Base-by-base conservation (phyloP, 2,329 filamentous ascomycete species). In the Diaporthe aspalathi region DNA sequence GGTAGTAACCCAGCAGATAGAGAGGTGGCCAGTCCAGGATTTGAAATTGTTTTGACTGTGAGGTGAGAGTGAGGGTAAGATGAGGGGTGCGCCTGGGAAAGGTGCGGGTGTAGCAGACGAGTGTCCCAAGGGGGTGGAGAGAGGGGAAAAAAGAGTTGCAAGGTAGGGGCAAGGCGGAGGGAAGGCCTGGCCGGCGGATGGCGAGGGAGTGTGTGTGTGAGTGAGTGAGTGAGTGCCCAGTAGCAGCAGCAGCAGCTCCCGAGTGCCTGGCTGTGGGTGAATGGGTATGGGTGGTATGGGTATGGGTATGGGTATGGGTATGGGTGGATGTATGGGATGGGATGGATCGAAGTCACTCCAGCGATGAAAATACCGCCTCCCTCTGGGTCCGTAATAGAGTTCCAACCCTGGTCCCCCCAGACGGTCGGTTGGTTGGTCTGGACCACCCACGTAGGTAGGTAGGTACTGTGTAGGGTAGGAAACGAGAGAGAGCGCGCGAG, bases 11-110 rank as follows among this genome's bases (percentile, higher is more conserved):
- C 67, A 53, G 70, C 50, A 53, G 60, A 54, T 52, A 50, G 54
- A 47, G 32, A 57, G 57, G 43, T 38, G 53, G 24, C 60, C 60
- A 50, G 43, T 70, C 66, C 67, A 72, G 70, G 70, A 65, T 70
- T 57, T 53, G 50, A 66, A 49, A 60, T 62, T 45, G 35, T 69
- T 69, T n/a, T 43, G 56, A 65, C 65, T 68, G 66, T 68, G 43
- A 70, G 50, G 60, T 67, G 52, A 57, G 56, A 62, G 53, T 56
- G 60, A 70, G 50, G 52, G 40, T 67, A 29, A 50, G 60, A 65
- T 54, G 68, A 67, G 52, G 68, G 68, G 53, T 67, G 66, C 11
- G 27, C 53, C 45, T 57, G 53, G 56, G 35, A 22, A 56, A 43
- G 43, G 35, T 60, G 69, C 38, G 70, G 70, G 43, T 49, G 70